Percentiles rank a stretch among this genome's conserved stretches.
Evolutionary conservation across 2,329 filamentous ascomycete genomes (phyloP).

Genomic region (Colletotrichum incanum): DNA sequence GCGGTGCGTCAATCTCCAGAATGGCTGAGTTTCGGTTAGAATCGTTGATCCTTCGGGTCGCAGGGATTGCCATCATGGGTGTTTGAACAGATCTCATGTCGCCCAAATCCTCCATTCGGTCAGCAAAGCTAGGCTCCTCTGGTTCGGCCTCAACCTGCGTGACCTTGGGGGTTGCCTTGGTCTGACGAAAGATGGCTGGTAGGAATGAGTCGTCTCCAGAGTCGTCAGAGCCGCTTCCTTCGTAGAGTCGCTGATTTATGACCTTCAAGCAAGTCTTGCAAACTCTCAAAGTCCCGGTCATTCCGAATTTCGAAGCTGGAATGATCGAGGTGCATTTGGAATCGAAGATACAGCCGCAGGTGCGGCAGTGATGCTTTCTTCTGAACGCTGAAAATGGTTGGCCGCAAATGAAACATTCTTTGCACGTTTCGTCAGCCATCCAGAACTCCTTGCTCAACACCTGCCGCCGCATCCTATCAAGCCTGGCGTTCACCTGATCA

Average conservation of each 20-base stretch:
- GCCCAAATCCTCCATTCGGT: constrained; percentile 60
- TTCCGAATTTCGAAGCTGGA: constrained; percentile 88
- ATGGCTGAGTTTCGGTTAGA: constrained; percentile 90
- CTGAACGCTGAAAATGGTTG: constrained; percentile 93
- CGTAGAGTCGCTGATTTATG: constrained; percentile 86
- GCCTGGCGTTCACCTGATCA: constrained; percentile 72
- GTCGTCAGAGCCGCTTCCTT: constrained; percentile 89
- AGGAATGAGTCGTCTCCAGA: constrained; percentile 84
- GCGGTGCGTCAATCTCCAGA: constrained; percentile 89
- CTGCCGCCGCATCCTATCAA: constrained; percentile 85
- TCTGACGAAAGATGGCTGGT: constrained; percentile 73
- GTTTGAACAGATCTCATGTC: constrained; percentile 72
- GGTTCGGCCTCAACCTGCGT: constrained; percentile 56
- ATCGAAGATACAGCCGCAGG: constrained; percentile 98
- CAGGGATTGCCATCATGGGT: constrained; percentile 80
- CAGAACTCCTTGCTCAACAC: constrained; percentile 96
- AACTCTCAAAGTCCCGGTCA: constrained; percentile 86
- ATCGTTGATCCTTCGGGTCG: constrained; percentile 77
- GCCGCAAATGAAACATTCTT: constrained; percentile 95
- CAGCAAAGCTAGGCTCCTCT: constrained; percentile 58
- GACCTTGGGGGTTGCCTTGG: constrained; percentile 58
- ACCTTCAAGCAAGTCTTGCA: constrained; percentile 95
- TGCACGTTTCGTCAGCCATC: constrained; percentile 99
- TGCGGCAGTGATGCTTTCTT: constrained; percentile 95
- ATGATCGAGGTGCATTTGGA: constrained; percentile 96